Evolutionary conservation across 495 filamentous ascomycete genomes (phyloP), one percentile per base, ranked within the genome.

Genomic region (Annulohypoxylon moriforme): DNA sequence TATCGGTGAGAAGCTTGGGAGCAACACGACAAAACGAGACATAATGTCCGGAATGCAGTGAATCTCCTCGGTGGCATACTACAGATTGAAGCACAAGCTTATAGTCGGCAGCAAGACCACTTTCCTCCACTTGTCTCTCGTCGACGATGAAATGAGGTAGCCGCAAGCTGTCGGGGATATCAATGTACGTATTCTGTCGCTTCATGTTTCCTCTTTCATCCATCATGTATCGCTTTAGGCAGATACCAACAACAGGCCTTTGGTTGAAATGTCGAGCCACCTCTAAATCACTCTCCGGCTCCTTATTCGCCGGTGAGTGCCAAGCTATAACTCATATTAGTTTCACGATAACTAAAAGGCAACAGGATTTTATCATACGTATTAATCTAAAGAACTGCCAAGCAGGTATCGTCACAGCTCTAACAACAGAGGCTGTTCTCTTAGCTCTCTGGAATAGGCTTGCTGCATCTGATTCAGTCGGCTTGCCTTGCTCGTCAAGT

Each of bases 321-420:
- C 92, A 92, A 73, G 93, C 89, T 68, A 88, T 87, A 68, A 88
- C 88, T 88, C 84, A 89, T 44, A 88, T 90, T 80, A 89, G 84
- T 68, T 71, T 42, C 24, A 47, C 18, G 29, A n/a, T 36, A 27
- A 5, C 53, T 2, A 18, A 36, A 8, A 18, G 20, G 36, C n/a
- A 22, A 60, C 27, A n/a, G 44, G 20, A 31, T 38, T 25, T 68
- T 20, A 52, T 82, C 90, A 69, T 80, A 92, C 92, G 93, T 63
- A 96, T 94, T 40, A 97, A 80, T 75, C 89, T 92, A 79, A 97
- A 98, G 75, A 99, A 98, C 74, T 97, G 96, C 95, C 95, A 99
- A 11, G 96, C 96, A 11, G 95, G 96, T 85, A 99, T 97, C 77
- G 95, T 89, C 13, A 98, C 91, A 75, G 96, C 93, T 76, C 92